These are phyloP conservation scores for Salvia rosmarinus DNA, from an alignment of 257 asterid genomes.

Conservation along the genomic window DNA sequence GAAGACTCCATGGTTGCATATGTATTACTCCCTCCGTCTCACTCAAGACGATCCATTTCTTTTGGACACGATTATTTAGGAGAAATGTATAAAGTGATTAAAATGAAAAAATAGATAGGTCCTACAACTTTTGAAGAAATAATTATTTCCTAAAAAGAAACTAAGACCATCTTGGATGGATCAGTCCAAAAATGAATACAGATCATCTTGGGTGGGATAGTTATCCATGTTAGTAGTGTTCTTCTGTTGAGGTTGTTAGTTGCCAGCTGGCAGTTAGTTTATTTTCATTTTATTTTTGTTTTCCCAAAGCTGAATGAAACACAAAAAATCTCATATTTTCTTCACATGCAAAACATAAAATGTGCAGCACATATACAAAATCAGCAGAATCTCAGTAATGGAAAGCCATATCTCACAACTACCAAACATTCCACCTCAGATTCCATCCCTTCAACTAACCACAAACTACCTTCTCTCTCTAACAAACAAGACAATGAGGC, in stretches of 20 bases:
- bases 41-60: no score
- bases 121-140: no score
- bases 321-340: background rate
- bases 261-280: background rate
- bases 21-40: no score
- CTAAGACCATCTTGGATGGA: no score
- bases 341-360: conserved; percentile 3
- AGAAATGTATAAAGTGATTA: no score
- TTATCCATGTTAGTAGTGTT: background rate
- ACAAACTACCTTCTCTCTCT: conserved; percentile 25
- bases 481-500: conserved; percentile 26
- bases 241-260: background rate
- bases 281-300: background rate
- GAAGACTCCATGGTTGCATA: no score
- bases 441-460: conserved; percentile 40
- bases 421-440: conserved; percentile 35
- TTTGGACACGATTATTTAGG: no score
- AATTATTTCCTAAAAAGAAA: no score
- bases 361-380: conserved; percentile 37
- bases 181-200: no score
- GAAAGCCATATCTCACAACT: conserved; percentile 7
- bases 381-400: conserved; percentile 9
- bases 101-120: no score
- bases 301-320: background rate
- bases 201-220: no score